Evolutionary conservation across 2,329 filamentous ascomycete species (phyloP), one percentile per base, ranked within the genome.

Genomic region (Colletotrichum tamarilloi): DNA sequence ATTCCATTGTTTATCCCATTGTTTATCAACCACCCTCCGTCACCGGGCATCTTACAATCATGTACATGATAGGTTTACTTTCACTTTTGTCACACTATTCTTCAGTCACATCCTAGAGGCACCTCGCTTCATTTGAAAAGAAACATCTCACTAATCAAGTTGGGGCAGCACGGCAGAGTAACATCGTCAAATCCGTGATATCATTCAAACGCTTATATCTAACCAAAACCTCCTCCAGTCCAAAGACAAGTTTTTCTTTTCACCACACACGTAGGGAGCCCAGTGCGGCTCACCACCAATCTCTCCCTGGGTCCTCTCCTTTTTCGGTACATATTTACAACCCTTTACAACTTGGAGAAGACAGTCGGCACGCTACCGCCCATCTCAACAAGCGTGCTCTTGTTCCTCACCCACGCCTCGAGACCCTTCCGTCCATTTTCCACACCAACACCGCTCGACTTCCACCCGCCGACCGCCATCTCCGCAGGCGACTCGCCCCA

Each of bases 381-480:
- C 87, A 95, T 93, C 81, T 97, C 95, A 2, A 97, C 92, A 35
- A 97, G 83, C 1, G 94, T 97, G 82, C 94, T 97, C 87, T 97
- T 97, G 77, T 95, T 97, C 83, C 91, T 87, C 65, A 95, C 89
- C 92, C 95, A 98, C 4, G 93, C 92, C 82, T 93, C 92, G 67
- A 98, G 87, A 0, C 95, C 95, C 78, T 89, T 90, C 72, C 91
- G 87, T 4, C 95, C 95, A 81, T 98, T 98, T 87, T 97, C 95
- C 1, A 97, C 92, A 0, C 95, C 95, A 11, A 97, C 84, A 42
- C 95, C 95, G 80, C 94, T 97, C 87, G 93, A 89, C 86, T 97
- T 97, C 95, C 95, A 97, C 0, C 95, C 95, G 11, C 95, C 95
- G 0, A 97, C 95, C 2, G 93, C 93, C 95, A 97, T 97, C 86